Evolutionary conservation across 371 early-diverging fungal species (phyloP).

Genomic region (Mortierella sp.): DNA sequence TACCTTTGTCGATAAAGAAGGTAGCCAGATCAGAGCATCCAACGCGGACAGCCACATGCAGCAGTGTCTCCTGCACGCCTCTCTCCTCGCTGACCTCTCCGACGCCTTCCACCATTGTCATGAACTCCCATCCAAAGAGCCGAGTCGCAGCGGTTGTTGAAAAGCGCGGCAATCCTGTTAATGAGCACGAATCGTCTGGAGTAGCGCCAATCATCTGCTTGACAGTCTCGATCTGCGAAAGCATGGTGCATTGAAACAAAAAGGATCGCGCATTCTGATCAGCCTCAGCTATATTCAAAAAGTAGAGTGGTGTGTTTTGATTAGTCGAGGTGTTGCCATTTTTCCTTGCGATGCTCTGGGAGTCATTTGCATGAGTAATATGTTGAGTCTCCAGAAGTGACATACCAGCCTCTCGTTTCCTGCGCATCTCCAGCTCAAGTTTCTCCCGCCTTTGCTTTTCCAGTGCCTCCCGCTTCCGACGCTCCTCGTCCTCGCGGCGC

Average conservation of each 20-base stretch:
- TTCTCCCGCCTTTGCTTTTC: slow-evolving; percentile 45
- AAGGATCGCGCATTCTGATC: slow-evolving; percentile 57
- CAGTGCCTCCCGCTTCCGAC: slow-evolving; percentile 47
- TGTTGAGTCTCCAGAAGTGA: neutral
- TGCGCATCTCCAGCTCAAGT: slow-evolving; percentile 57
- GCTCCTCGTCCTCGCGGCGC: slow-evolving; percentile 58
- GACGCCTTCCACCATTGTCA: slow-evolving; percentile 53
- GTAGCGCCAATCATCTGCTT: slow-evolving; percentile 52
- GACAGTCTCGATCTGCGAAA: slow-evolving; percentile 54
- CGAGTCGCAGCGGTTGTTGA: slow-evolving; percentile 51
- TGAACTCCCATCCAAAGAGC: slow-evolving; percentile 56
- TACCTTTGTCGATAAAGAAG: slow-evolving; percentile 60
- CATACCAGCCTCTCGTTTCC: slow-evolving; percentile 58
- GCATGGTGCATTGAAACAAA: slow-evolving; percentile 50
- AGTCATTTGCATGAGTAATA: neutral
- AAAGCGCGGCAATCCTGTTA: slow-evolving; percentile 47
- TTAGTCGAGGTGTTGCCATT: neutral
- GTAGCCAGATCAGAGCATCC: slow-evolving; percentile 71
- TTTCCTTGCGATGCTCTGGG: neutral
- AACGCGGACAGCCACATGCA: slow-evolving; percentile 72
- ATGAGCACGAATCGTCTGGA: slow-evolving; percentile 47
- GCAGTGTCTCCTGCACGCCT: slow-evolving; percentile 59
- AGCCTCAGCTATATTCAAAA: slow-evolving; percentile 39
- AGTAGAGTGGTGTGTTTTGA: neutral
- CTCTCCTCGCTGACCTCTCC: slow-evolving; percentile 56